Percentiles rank a stretch among this genome's conserved stretches.
Evolutionary conservation across 306 rosid genomes (phyloP).

Genomic region (Carpinus fangiana): DNA sequence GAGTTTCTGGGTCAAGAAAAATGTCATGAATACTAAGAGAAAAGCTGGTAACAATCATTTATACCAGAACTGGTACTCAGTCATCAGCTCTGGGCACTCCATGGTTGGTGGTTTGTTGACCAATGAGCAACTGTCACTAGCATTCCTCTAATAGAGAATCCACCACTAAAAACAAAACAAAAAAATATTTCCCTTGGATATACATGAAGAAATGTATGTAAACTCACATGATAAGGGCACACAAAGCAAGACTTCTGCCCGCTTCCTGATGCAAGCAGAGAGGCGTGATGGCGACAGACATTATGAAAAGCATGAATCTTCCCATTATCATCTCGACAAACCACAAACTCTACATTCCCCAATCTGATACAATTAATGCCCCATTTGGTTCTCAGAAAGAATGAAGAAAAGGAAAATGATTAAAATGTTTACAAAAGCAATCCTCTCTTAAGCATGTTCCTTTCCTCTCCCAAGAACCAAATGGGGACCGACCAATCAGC

Average conservation of each 20-base stretch:
- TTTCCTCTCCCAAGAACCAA: constrained; percentile 39
- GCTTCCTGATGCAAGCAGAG: constrained; percentile 68
- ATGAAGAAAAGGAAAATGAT: constrained; percentile 17
- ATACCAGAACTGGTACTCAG: too few relatives aligned
- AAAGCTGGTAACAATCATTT: too few relatives aligned
- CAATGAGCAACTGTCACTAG: background rate
- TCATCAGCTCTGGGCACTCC: too few relatives aligned
- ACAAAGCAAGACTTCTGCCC: constrained; percentile 87
- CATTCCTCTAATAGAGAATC: background rate
- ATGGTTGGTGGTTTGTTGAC: background rate
- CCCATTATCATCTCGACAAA: constrained; percentile 65
- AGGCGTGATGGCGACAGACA: constrained; percentile 90
- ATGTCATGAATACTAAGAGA: background rate
- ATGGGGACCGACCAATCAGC: constrained; percentile 30
- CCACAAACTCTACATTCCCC: constrained; percentile 76
- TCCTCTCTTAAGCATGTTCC: constrained; percentile 21
- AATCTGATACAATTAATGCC: constrained; percentile 52
- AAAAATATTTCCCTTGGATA: background rate
- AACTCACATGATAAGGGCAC: constrained; percentile 93
- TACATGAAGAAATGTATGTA: constrained; percentile 7
- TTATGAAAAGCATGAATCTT: constrained; percentile 76
- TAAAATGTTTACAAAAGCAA: constrained; percentile 22
- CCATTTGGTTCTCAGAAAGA: constrained; percentile 43
- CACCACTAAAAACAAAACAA: background rate
- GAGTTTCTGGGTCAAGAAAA: background rate